phyloP scores from a whole-genome alignment of 768 basidiomycete genomes.

The Pholiota microspora region DNA sequence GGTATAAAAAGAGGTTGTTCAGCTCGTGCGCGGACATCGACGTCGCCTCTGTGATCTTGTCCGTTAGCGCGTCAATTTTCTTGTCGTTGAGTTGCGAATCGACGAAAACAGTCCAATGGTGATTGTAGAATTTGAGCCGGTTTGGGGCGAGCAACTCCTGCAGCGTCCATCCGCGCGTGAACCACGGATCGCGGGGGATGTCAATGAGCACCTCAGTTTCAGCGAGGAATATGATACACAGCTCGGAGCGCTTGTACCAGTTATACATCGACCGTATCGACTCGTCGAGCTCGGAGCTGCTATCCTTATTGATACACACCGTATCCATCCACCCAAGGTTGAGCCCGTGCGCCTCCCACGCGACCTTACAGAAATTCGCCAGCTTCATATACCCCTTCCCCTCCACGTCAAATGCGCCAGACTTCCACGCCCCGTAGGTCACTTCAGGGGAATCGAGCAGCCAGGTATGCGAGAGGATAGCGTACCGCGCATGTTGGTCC shows the following conservation, averaged over 20 bases:
- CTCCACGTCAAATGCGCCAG: neutral
- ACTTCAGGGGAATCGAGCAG: neutral
- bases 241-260: neutral
- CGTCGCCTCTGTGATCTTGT: neutral
- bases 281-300: constrained; percentile 5
- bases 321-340: neutral
- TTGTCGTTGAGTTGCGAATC: neutral
- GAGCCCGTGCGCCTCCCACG: neutral
- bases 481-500: neutral
- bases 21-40: neutral
- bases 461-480: neutral
- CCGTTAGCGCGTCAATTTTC: neutral
- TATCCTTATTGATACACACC: constrained; percentile 6
- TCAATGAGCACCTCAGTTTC: neutral
- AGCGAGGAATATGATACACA: neutral
- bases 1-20: neutral
- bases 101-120: neutral
- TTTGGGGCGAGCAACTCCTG: neutral
- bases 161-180: constrained; percentile 3
- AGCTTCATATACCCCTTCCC: neutral
- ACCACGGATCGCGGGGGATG: neutral
- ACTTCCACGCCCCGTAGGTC: neutral
- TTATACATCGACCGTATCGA: constrained; percentile 5
- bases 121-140: neutral
- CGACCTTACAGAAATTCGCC: neutral